Percentiles rank a stretch among this genome's conserved stretches.
Conservation (phyloP, 257 asterid species). For the Vinca minor region DNA sequence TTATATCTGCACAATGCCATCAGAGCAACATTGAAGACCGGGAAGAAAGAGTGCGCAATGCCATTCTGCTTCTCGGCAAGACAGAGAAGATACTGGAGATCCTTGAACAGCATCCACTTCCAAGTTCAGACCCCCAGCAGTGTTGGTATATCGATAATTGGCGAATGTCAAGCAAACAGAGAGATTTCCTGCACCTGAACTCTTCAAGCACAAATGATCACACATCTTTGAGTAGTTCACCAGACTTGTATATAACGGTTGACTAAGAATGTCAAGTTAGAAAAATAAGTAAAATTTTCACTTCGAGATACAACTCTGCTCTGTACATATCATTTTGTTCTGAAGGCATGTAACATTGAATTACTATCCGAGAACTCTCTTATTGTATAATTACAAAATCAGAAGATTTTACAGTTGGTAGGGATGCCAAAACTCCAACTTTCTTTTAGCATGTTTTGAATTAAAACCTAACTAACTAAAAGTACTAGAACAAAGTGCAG, state of each 20-base stretch:
- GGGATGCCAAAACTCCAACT: not conserved
- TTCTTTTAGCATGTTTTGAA: not conserved
- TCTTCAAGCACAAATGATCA: slow-evolving; percentile 26
- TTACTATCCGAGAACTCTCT: not conserved
- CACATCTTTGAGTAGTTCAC: slow-evolving; percentile 21
- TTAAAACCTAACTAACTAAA: not conserved
- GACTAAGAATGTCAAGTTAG: slow-evolving; percentile 24
- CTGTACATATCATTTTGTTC: not conserved
- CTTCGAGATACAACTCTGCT: not conserved
- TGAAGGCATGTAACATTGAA: not conserved
- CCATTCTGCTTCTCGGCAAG: slow-evolving; percentile 55
- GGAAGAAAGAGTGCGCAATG: slow-evolving; percentile 39
- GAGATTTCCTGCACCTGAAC: slow-evolving; percentile 15
- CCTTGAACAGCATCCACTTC: slow-evolving; percentile 39
- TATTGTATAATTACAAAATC: not conserved
- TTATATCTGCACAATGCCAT: slow-evolving; percentile 49
- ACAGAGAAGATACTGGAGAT: slow-evolving; percentile 50
- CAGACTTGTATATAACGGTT: slow-evolving; percentile 38
- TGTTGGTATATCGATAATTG: slow-evolving; percentile 46
- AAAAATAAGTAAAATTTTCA: not conserved
- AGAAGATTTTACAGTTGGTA: not conserved
- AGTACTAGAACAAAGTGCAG: not conserved
- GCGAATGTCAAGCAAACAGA: slow-evolving; percentile 37
- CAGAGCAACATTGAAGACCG: slow-evolving; percentile 44
- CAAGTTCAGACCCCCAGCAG: slow-evolving; percentile 34